Evolutionary conservation across 805 yeast genomes (phyloP).

Genomic region (Kluyveromyces nonfermentans): DNA sequence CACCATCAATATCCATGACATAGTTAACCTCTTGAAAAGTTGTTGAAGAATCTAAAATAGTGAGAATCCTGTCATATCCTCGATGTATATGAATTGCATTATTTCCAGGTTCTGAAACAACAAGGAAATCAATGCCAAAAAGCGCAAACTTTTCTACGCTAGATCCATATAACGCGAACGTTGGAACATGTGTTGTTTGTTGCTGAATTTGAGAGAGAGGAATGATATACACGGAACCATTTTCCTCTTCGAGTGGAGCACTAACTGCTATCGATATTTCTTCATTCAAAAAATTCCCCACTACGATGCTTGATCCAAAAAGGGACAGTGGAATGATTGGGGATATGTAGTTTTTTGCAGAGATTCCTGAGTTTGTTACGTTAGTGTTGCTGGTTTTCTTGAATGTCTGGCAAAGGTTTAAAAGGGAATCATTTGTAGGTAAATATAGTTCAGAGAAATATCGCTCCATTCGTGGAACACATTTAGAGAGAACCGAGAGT

Average conservation of each 20-base stretch:
- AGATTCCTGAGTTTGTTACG: background rate
- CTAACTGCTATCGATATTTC: slow-evolving; percentile 40
- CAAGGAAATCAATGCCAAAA: slow-evolving; percentile 29
- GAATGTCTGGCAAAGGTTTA: background rate
- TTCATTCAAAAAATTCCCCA: slow-evolving; percentile 34
- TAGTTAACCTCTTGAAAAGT: slow-evolving; percentile 26
- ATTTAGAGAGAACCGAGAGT: slow-evolving; percentile 13
- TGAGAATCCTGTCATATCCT: slow-evolving; percentile 17
- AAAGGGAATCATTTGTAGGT: background rate
- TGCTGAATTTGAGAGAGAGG: slow-evolving; percentile 26
- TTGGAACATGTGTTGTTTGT: background rate
- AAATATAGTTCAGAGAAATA: background rate
- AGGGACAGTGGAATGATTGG: slow-evolving; percentile 23
- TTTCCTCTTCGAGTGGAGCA: slow-evolving; percentile 37
- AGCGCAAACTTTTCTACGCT: slow-evolving; percentile 26
- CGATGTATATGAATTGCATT: slow-evolving; percentile 35
- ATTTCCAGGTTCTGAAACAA: slow-evolving; percentile 44
- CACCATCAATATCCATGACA: slow-evolving; percentile 30
- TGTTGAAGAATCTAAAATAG: slow-evolving; percentile 15
- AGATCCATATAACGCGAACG: slow-evolving; percentile 36
- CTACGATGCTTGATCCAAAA: slow-evolving; percentile 39
- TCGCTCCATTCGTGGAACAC: slow-evolving; percentile 10
- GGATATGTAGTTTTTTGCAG: slow-evolving; percentile 9
- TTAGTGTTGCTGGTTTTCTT: background rate
- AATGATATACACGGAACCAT: slow-evolving; percentile 38